A percentile compares a stretch with the other conserved stretches of the same genome.
Evolutionary conservation across 768 basidiomycete genomes (phyloP).

Genomic region (Pleurotus cornucopiae): DNA sequence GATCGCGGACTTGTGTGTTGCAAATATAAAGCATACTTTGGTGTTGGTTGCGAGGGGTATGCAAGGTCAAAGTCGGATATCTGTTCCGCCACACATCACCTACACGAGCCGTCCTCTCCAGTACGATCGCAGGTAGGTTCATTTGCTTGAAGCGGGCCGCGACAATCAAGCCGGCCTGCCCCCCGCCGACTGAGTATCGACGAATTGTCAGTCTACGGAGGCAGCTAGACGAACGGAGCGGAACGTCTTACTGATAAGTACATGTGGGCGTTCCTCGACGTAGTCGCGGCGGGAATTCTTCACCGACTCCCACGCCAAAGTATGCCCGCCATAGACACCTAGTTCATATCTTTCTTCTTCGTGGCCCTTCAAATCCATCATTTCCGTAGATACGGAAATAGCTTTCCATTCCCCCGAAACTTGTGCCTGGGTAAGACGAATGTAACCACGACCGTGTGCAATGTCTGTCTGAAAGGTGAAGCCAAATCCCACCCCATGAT

Average conservation of each 20-base stretch:
- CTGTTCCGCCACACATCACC: constrained; percentile 41
- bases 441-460: neutral
- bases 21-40: constrained; percentile 8
- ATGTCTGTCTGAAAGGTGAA: neutral
- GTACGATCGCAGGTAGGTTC: constrained; percentile 30
- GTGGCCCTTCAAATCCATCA: neutral
- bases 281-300: constrained; percentile 5
- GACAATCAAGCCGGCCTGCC: constrained; percentile 36
- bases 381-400: neutral
- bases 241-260: neutral
- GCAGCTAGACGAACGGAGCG: neutral
- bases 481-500: neutral
- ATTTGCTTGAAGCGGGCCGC: constrained; percentile 39
- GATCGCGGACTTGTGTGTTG: neutral
- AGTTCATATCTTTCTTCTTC: constrained; percentile 16
- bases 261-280: neutral
- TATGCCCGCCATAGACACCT: constrained; percentile 28
- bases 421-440: constrained; percentile 3
- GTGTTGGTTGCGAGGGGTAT: constrained; percentile 20
- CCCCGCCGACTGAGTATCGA: constrained; percentile 15
- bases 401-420: neutral
- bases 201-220: neutral
- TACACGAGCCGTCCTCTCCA: constrained; percentile 28
- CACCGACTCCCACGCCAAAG: constrained; percentile 25
- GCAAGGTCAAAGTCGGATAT: constrained; percentile 37